A percentile compares a stretch with the other conserved stretches of the same genome.
These are phyloP conservation scores for Epichloe glyceriae DNA, from an alignment of 2,329 filamentous ascomycete species.

Conservation along the genomic window DNA sequence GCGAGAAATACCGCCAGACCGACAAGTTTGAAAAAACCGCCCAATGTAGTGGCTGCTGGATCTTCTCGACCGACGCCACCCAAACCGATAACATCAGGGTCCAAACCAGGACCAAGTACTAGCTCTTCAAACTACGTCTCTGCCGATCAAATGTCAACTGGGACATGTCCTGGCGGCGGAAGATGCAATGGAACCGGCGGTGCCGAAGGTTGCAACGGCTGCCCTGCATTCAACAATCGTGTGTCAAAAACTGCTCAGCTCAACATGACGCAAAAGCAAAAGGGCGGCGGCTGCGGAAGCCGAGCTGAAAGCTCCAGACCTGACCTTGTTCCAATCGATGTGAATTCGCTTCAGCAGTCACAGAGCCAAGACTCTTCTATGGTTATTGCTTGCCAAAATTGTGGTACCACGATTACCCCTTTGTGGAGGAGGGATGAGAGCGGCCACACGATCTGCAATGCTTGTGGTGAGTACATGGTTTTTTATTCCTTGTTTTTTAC, in stretches of 20 bases:
- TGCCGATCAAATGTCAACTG: constrained; percentile 59
- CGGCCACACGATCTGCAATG: constrained; percentile 96
- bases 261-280: constrained; percentile 39
- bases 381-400: constrained; percentile 92
- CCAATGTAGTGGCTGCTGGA: constrained; percentile 33
- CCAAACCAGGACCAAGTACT: constrained; percentile 28
- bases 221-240: constrained; percentile 93
- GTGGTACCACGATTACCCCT: constrained; percentile 89
- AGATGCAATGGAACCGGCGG: constrained; percentile 94
- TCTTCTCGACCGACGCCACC: constrained; percentile 28
- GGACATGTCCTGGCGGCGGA: constrained; percentile 91
- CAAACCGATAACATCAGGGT: constrained; percentile 23
- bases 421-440: constrained; percentile 90
- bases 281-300: constrained; percentile 20
- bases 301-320: constrained; percentile 12
- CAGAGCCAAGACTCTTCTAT: constrained; percentile 21
- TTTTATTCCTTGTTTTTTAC: too few species aligned
- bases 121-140: constrained; percentile 59
- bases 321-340: constrained; percentile 20
- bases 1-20: constrained; percentile 84
- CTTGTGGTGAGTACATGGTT: constrained; percentile 59
- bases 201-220: constrained; percentile 87
- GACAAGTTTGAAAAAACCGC: constrained; percentile 74
- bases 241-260: constrained; percentile 77
- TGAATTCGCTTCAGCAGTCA: constrained; percentile 21